Percentiles rank a stretch among this genome's conserved stretches.
Conservation (phyloP, 768 basidiomycete species). For the Plicaturopsis crispa region DNA sequence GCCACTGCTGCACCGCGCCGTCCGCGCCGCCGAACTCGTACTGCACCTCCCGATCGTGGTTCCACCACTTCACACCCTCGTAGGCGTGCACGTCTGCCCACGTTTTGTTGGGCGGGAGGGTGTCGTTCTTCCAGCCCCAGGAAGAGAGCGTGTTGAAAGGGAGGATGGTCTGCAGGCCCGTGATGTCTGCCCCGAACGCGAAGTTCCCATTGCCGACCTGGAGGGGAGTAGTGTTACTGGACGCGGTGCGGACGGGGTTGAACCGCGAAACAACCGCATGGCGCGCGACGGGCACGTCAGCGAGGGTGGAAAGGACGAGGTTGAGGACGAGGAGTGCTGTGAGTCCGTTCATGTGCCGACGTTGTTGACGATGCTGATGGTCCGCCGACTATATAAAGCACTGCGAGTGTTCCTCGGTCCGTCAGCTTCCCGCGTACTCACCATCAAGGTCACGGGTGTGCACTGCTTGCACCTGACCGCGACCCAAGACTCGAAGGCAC, state of each 20-base stretch:
- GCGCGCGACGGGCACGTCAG: constrained; percentile 28
- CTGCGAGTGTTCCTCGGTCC: too few relatives aligned
- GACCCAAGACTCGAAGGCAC: too few relatives aligned
- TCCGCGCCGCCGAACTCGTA: constrained; percentile 44
- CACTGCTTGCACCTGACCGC: too few relatives aligned
- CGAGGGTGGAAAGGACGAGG: background rate
- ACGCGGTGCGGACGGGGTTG: constrained; percentile 43
- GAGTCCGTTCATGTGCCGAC: too few relatives aligned
- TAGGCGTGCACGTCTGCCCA: constrained; percentile 37
- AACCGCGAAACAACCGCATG: constrained; percentile 36
- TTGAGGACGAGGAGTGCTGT: constrained; percentile 1
- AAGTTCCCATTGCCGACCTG: constrained; percentile 59
- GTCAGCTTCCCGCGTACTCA: too few relatives aligned
- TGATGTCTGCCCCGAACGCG: constrained; percentile 51
- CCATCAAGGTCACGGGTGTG: too few relatives aligned
- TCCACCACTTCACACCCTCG: constrained; percentile 40
- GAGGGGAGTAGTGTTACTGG: constrained; percentile 40
- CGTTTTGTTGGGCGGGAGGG: constrained; percentile 35
- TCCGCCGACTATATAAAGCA: too few relatives aligned
- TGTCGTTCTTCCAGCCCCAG: constrained; percentile 60
- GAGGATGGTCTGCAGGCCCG: constrained; percentile 49
- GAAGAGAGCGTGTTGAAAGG: constrained; percentile 49
- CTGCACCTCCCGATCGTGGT: constrained; percentile 40
- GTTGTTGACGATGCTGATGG: too few relatives aligned
- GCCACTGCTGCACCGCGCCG: constrained; percentile 39